Evolutionary conservation across 805 yeast genomes (phyloP).

Genomic region (Lachancea kluyveri): DNA sequence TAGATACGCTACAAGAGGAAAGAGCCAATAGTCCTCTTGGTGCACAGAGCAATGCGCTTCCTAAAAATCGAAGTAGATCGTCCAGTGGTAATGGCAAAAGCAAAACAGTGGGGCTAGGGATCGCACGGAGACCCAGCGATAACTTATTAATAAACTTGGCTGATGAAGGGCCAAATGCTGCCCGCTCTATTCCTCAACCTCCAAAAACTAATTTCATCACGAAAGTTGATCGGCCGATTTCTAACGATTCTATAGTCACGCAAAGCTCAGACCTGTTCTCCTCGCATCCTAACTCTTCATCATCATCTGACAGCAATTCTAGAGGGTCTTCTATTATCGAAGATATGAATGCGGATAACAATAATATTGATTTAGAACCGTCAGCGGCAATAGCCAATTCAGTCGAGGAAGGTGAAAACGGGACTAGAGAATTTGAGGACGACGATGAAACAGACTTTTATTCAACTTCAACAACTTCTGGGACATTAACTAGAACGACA

Average conservation of each 20-base stretch:
- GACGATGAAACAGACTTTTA: too few species aligned
- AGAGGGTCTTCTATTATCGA: constrained; percentile 13
- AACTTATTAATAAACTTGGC: constrained; percentile 21
- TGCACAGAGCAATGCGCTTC: constrained; percentile 2
- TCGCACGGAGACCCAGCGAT: constrained; percentile 30
- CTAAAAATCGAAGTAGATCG: constrained; percentile 1
- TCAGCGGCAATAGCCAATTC: too few species aligned
- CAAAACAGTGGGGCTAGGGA: constrained; percentile 23
- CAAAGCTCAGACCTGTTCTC: constrained; percentile 26
- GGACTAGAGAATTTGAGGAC: too few species aligned
- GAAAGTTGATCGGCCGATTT: constrained; percentile 24
- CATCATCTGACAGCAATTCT: constrained; percentile 23
- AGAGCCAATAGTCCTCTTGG: background rate
- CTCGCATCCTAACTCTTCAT: constrained; percentile 22
- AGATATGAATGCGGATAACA: constrained; percentile 9
- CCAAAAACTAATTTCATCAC: constrained; percentile 19
- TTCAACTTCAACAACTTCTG: too few species aligned
- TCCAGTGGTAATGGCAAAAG: constrained; percentile 13
- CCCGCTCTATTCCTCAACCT: constrained; percentile 3
- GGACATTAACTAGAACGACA: too few species aligned
- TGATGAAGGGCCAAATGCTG: constrained; percentile 5
- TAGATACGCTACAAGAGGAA: constrained; percentile 6
- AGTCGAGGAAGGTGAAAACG: too few species aligned
- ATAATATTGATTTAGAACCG: constrained; percentile 5
- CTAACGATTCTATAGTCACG: constrained; percentile 28